phyloP scores from a whole-genome alignment of 164 flowering plant genomes.

The Houttuynia cordata region DNA sequence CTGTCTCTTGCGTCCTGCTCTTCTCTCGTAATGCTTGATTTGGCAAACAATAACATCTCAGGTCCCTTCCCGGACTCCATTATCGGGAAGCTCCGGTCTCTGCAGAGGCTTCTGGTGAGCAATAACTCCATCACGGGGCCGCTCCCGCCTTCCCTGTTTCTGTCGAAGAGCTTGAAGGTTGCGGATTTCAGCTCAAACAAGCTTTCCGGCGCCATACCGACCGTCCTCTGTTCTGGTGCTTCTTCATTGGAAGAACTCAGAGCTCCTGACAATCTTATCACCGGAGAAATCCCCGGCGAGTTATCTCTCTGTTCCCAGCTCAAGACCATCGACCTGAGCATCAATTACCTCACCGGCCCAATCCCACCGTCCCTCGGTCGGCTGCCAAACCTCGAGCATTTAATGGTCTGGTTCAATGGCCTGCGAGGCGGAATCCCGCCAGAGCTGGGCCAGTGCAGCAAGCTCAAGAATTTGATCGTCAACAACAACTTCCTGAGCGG shows the following conservation, averaged over 20 bases:
- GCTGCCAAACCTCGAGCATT: constrained; percentile 62
- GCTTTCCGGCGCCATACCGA: constrained; percentile 56
- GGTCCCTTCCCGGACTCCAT: constrained; percentile 55
- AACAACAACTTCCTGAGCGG: constrained; percentile 62
- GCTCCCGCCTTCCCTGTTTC: constrained; percentile 48
- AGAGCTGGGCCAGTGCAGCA: constrained; percentile 56
- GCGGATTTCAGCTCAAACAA: constrained; percentile 71
- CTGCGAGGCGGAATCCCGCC: constrained; percentile 64
- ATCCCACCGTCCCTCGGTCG: constrained; percentile 59
- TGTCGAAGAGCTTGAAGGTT: constrained; percentile 33
- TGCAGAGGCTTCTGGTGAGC: constrained; percentile 49
- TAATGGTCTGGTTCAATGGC: constrained; percentile 82
- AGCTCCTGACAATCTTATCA: constrained; percentile 57
- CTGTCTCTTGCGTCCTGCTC: constrained; percentile 42
- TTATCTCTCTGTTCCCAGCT: constrained; percentile 44
- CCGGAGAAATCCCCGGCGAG: constrained; percentile 48
- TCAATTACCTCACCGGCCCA: constrained; percentile 67
- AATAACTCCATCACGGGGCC: constrained; percentile 54
- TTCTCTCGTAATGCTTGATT: constrained; percentile 45
- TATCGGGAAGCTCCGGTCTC: constrained; percentile 31
- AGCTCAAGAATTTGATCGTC: constrained; percentile 59
- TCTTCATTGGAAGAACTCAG: constrained; percentile 57
- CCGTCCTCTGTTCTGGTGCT: constrained; percentile 53
- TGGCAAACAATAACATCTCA: constrained; percentile 63
- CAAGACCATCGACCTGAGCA: constrained; percentile 62